A percentile compares a stretch with the other conserved stretches of the same genome.
These are phyloP conservation scores for Auriculariales sp. DNA, from an alignment of 768 basidiomycete genomes.

Conservation along the genomic window DNA sequence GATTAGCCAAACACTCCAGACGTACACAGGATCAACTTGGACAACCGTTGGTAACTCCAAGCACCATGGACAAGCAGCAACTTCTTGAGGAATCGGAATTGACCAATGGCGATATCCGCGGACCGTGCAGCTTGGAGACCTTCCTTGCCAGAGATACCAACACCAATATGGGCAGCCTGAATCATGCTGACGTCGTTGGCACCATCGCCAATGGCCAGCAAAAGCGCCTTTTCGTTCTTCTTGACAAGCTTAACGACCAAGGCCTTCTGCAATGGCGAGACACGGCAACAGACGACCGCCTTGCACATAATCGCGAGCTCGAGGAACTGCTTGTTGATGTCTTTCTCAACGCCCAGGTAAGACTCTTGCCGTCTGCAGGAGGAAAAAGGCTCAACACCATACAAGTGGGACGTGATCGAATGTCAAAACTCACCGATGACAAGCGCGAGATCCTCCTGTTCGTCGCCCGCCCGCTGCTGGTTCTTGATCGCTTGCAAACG, in stretches of 20 bases:
- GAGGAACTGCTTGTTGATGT: constrained; percentile 75
- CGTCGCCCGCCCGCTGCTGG: constrained; percentile 78
- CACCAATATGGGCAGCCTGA: constrained; percentile 93
- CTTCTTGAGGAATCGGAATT: constrained; percentile 93
- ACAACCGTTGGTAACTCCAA: constrained; percentile 93
- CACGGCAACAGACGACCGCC: constrained; percentile 96
- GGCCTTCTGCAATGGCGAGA: constrained; percentile 94
- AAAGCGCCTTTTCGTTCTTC: constrained; percentile 82
- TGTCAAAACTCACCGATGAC: constrained; percentile 56
- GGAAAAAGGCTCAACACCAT: background rate
- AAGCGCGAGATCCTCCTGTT: constrained; percentile 87
- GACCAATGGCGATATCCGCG: constrained; percentile 93
- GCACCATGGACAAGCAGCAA: constrained; percentile 91
- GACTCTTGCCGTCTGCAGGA: constrained; percentile 76
- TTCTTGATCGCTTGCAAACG: constrained; percentile 86
- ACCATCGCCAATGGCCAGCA: constrained; percentile 95
- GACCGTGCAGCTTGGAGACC: constrained; percentile 97
- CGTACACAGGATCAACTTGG: constrained; percentile 91
- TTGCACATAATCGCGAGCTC: constrained; percentile 97
- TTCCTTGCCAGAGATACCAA: constrained; percentile 97
- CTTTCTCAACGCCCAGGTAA: constrained; percentile 91
- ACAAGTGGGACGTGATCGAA: background rate
- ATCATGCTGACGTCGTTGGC: constrained; percentile 99
- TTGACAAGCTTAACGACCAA: constrained; percentile 98
- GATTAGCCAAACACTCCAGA: constrained; percentile 8